These are phyloP conservation scores for Vararia minispora DNA, from an alignment of 768 basidiomycete species.

Conservation along the genomic window DNA sequence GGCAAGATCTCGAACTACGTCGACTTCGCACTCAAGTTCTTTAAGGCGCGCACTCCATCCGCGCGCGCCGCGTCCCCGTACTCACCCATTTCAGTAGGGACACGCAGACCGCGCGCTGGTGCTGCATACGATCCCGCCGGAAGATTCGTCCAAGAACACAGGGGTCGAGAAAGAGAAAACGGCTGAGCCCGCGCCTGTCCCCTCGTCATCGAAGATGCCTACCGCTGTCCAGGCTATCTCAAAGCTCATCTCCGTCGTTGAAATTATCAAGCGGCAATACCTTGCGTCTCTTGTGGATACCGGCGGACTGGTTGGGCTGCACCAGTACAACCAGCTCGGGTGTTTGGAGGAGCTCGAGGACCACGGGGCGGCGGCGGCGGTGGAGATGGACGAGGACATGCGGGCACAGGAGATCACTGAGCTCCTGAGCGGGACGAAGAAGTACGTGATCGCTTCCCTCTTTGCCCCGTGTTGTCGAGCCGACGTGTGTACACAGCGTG, in stretches of 20 bases:
- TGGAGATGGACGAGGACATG: conserved; percentile 24
- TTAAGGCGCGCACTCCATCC: conserved; percentile 19
- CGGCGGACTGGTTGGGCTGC: conserved; percentile 33
- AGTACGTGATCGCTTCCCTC: conserved; percentile 29
- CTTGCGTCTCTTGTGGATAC: conserved; percentile 36
- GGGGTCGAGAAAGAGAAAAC: conserved; percentile 2
- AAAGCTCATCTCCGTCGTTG: conserved; percentile 64
- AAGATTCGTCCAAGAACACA: too few species aligned
- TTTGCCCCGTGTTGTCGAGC: not conserved
- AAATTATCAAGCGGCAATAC: conserved; percentile 80
- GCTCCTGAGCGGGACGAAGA: conserved; percentile 47
- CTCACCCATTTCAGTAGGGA: conserved; percentile 22
- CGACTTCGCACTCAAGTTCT: conserved; percentile 25
- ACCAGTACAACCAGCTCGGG: conserved; percentile 70
- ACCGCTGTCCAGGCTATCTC: conserved; percentile 27
- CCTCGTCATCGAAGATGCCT: conserved; percentile 4
- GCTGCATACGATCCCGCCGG: conserved; percentile 47
- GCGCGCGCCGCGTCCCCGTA: too few species aligned
- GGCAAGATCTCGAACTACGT: conserved; percentile 27
- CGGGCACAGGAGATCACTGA: conserved; percentile 15
- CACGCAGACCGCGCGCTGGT: conserved; percentile 37
- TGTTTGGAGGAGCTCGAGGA: conserved; percentile 34
- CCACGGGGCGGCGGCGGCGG: conserved; percentile 15
- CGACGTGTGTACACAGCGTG: conserved; percentile 2
- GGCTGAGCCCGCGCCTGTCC: conserved; percentile 3